Percentiles rank a stretch among this genome's conserved stretches.
These are phyloP conservation scores for Diaporthe vexans DNA, from an alignment of 2,329 filamentous ascomycete species.

Conservation along the genomic window DNA sequence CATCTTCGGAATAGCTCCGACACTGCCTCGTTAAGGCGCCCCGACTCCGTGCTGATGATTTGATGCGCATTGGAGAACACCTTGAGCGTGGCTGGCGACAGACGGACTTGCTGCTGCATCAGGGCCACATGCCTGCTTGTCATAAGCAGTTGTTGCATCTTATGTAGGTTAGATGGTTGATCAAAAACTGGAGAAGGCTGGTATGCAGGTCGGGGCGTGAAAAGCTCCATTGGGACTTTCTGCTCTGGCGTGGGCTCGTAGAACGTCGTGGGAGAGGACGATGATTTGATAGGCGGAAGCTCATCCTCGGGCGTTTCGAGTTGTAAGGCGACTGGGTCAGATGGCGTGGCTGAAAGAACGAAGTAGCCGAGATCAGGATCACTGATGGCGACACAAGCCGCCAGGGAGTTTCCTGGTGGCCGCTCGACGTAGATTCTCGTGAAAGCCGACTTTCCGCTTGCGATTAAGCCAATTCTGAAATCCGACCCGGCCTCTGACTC, in stretches of 20 bases:
- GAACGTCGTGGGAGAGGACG: constrained; percentile 56
- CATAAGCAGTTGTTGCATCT: constrained; percentile 67
- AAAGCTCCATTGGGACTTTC: constrained; percentile 60
- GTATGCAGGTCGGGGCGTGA: constrained; percentile 76
- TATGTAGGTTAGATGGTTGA: constrained; percentile 45
- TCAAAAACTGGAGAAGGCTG: constrained; percentile 74
- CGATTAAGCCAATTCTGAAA: constrained; percentile 72
- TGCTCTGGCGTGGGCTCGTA: constrained; percentile 54
- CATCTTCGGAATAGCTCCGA: constrained; percentile 81
- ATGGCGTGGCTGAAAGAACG: constrained; percentile 70
- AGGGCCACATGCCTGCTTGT: constrained; percentile 73
- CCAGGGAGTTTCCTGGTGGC: constrained; percentile 63
- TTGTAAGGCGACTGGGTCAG: constrained; percentile 69
- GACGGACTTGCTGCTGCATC: constrained; percentile 76
- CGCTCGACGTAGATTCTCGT: constrained; percentile 71
- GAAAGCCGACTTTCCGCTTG: constrained; percentile 67
- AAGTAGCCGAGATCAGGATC: constrained; percentile 77
- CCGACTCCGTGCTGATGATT: constrained; percentile 77
- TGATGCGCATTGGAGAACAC: constrained; percentile 82
- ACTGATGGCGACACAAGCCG: constrained; percentile 66
- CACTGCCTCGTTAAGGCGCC: constrained; percentile 76
- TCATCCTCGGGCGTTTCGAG: constrained; percentile 72
- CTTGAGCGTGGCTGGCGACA: constrained; percentile 79
- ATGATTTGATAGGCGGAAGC: constrained; percentile 46
- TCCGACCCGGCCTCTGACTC: constrained; percentile 71